phyloP scores from a whole-genome alignment of 2,329 filamentous ascomycete genomes.

The Colletotrichum phormii region DNA sequence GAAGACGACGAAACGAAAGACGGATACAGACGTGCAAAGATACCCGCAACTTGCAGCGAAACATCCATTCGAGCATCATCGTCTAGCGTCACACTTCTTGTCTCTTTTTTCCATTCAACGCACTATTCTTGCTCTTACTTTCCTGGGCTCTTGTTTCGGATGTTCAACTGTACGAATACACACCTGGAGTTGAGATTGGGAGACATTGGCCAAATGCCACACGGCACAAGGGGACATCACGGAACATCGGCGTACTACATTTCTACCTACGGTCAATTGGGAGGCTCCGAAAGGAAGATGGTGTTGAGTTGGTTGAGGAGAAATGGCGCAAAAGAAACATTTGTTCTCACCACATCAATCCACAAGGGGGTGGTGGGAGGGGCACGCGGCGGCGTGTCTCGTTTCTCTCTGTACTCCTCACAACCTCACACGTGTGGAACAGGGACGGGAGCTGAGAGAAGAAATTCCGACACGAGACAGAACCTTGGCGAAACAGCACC shows the following conservation, averaged over 20 bases:
- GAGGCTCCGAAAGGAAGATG: neutral
- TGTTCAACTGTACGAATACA: conserved; percentile 37
- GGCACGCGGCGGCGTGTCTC: neutral
- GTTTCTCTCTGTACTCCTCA: conserved; percentile 5
- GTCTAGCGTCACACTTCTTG: conserved; percentile 25
- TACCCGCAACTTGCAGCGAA: conserved; percentile 11
- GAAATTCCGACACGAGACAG: conserved; percentile 33
- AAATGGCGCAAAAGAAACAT: conserved; percentile 6
- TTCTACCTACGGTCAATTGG: conserved; percentile 30
- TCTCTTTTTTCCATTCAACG: neutral
- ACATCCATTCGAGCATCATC: conserved; percentile 20
- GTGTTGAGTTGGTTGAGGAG: conserved; percentile 11
- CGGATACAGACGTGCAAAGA: neutral
- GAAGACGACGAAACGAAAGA: neutral
- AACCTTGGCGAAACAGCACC: conserved; percentile 31
- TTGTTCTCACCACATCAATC: neutral
- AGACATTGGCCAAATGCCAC: conserved; percentile 35
- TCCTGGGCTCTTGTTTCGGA: conserved; percentile 8
- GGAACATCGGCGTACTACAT: conserved; percentile 36
- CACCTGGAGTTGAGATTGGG: conserved; percentile 35
- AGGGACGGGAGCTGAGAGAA: conserved; percentile 31
- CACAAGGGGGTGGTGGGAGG: neutral
- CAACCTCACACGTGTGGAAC: conserved; percentile 6
- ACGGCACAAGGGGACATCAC: conserved; percentile 32
- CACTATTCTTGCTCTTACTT: conserved; percentile 7